Evolutionary conservation across 345 rosid species (phyloP).

Genomic region (Pistacia atlantica): DNA sequence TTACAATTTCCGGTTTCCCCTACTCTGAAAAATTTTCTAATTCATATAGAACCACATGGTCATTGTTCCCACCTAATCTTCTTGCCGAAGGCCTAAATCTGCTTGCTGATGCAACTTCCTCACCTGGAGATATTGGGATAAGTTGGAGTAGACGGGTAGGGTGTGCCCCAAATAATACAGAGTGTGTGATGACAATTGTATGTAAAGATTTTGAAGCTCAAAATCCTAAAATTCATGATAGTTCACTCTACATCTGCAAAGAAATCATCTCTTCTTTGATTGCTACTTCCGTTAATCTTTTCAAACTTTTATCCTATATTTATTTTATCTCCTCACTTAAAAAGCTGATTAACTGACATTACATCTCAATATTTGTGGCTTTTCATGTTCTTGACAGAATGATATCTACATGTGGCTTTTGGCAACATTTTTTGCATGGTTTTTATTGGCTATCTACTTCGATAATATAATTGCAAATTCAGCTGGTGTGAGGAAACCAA

Average conservation of each 20-base stretch:
- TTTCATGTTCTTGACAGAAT: constrained; percentile 57
- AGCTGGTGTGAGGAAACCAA: constrained; percentile 74
- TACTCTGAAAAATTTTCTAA: constrained; percentile 34
- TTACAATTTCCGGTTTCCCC: constrained; percentile 65
- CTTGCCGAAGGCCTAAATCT: constrained; percentile 57
- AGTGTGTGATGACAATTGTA: constrained; percentile 80
- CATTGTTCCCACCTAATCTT: constrained; percentile 90
- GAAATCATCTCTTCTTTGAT: neutral
- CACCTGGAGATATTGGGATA: constrained; percentile 72
- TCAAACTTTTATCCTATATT: neutral
- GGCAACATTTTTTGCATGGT: constrained; percentile 63
- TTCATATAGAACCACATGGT: constrained; percentile 56
- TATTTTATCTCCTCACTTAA: neutral
- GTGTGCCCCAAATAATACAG: constrained; percentile 53
- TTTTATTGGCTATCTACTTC: constrained; percentile 77
- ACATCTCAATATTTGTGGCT: neutral
- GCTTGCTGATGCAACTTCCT: constrained; percentile 67
- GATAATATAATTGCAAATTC: constrained; percentile 85
- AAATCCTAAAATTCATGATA: constrained; percentile 9
- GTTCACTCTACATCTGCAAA: neutral
- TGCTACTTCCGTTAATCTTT: neutral
- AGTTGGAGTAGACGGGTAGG: constrained; percentile 72
- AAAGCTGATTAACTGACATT: neutral
- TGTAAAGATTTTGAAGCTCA: constrained; percentile 25
- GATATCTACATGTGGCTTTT: constrained; percentile 73